Conservation (phyloP, 2,329 filamentous ascomycete genomes). For the Penicillium sp. region DNA sequence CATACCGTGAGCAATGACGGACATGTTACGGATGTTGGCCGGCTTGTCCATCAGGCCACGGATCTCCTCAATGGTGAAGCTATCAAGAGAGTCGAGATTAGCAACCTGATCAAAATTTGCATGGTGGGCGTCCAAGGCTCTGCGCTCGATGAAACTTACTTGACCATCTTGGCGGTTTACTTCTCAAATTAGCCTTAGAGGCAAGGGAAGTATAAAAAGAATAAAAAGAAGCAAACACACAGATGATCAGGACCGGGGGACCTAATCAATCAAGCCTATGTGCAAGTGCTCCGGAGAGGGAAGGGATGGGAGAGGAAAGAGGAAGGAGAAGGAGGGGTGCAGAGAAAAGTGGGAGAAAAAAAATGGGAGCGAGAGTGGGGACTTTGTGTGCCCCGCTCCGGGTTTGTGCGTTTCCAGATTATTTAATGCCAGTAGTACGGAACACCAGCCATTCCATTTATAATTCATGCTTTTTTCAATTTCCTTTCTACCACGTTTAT, state of each 20-base stretch:
- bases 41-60: constrained; percentile 50
- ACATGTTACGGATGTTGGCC: constrained; percentile 86
- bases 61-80: constrained; percentile 93
- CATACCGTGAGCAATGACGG: constrained; percentile 96
- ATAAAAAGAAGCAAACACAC: constrained; percentile 35
- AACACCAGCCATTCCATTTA: not conserved
- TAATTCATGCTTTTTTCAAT: not conserved
- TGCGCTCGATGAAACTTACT: constrained; percentile 66
- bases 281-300: constrained; percentile 37
- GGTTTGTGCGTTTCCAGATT: constrained; percentile 19
- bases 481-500: not conserved
- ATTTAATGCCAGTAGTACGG: not conserved
- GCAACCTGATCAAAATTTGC: constrained; percentile 12
- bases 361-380: constrained; percentile 28
- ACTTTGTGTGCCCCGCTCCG: constrained; percentile 21
- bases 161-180: constrained; percentile 95
- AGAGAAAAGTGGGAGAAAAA: constrained; percentile 31
- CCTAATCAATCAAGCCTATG: constrained; percentile 39
- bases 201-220: constrained; percentile 33
- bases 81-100: constrained; percentile 46
- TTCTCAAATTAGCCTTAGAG: constrained; percentile 39
- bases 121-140: not conserved
- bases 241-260: constrained; percentile 44
- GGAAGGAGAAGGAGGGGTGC: constrained; percentile 23
- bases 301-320: constrained; percentile 31